Evolutionary conservation across 345 rosid species (phyloP).

Genomic region (Turnera subulata): DNA sequence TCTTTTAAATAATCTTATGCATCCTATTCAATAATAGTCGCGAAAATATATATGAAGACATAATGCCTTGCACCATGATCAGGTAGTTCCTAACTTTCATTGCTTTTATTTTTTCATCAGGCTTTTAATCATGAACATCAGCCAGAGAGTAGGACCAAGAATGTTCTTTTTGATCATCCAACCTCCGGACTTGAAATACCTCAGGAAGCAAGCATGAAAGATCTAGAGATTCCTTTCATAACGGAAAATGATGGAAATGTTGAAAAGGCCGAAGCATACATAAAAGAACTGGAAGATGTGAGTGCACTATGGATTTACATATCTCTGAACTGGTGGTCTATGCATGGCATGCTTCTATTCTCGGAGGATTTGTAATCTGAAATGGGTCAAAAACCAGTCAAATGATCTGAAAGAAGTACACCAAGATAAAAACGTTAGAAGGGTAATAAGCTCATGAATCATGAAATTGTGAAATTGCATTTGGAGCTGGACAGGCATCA

Average conservation of each 20-base stretch:
- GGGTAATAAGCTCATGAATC: too few relatives aligned
- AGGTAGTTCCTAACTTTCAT: slow-evolving; percentile 1
- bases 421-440: not conserved
- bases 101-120: slow-evolving; percentile 30
- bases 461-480: too few relatives aligned
- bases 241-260: slow-evolving; percentile 50
- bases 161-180: slow-evolving; percentile 21
- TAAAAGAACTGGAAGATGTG: slow-evolving; percentile 80
- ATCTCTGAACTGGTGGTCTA: not conserved
- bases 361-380: not conserved
- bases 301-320: slow-evolving; percentile 21
- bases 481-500: too few relatives aligned
- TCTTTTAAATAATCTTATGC: slow-evolving; percentile 6
- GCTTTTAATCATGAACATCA: slow-evolving; percentile 29
- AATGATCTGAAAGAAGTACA: not conserved
- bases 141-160: slow-evolving; percentile 22
- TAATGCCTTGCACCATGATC: not conserved
- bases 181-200: slow-evolving; percentile 25
- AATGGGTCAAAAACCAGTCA: not conserved
- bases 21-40: not conserved
- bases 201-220: slow-evolving; percentile 32
- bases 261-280: slow-evolving; percentile 74
- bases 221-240: slow-evolving; percentile 30
- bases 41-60: slow-evolving; percentile 1
- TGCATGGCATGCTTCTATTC: not conserved